A percentile compares a stretch with the other conserved stretches of the same genome.
These are phyloP conservation scores for Ehretia macrophylla DNA, from an alignment of 257 asterid species.

Conservation along the genomic window DNA sequence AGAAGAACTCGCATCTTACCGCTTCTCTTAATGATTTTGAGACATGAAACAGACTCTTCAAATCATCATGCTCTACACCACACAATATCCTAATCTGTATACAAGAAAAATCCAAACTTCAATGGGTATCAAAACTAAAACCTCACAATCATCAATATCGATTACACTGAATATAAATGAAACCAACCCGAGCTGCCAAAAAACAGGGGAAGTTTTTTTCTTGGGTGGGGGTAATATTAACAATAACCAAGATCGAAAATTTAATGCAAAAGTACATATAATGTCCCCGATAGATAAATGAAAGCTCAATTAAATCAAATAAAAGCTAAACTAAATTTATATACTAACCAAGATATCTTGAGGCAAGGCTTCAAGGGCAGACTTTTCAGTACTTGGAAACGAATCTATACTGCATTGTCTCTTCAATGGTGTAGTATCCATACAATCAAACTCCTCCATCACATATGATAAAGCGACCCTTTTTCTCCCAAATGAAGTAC, in stretches of 20 bases:
- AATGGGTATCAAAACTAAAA: not conserved
- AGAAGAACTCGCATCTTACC: conserved; percentile 28
- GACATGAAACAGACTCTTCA: conserved; percentile 54
- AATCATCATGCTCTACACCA: conserved; percentile 85
- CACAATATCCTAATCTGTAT: conserved; percentile 62
- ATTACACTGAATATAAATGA: too few relatives aligned
- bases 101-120: not conserved
- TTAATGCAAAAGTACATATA: not conserved
- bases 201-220: too few relatives aligned
- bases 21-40: conserved; percentile 58
- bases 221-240: too few relatives aligned
- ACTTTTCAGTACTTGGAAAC: conserved; percentile 9
- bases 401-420: conserved; percentile 28
- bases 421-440: conserved; percentile 22
- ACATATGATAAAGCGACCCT: conserved; percentile 33
- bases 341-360: conserved; percentile 57
- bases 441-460: conserved; percentile 14
- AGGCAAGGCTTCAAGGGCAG: conserved; percentile 55
- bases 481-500: conserved; percentile 58
- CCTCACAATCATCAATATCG: not conserved
- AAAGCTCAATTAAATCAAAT: not conserved
- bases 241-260: not conserved
- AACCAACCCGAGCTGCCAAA: too few relatives aligned
- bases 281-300: not conserved
- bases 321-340: not conserved